Base-by-base conservation (phyloP, 1,284 basidiomycete genomes). In the Pterula multifida region DNA sequence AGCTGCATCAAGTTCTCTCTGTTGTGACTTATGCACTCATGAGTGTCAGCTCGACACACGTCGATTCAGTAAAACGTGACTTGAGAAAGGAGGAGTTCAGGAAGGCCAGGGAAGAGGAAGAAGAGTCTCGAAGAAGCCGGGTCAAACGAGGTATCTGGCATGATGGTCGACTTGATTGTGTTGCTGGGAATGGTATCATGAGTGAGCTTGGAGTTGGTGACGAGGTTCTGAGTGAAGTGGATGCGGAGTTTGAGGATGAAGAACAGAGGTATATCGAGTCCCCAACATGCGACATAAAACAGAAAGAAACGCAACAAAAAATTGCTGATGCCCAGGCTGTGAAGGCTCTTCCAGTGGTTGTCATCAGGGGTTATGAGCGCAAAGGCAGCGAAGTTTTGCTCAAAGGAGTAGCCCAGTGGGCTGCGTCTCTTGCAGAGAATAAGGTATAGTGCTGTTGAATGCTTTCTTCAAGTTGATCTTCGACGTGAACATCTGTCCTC, bases 1-100 rank as follows among this genome's bases (percentile, higher is more conserved):
- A 98, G 64, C 70, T 97, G 35, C 86, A 87, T 56, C 78, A 87
- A 58, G 81, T 98, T 36, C 75, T 98, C n/a, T 79, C 84, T 50
- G 81, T 92, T 6, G 85, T 88, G 13, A 79, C 79, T 2, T 72
- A 68, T 3, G 88, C 85, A 0, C 75, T 98, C 13, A 79, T 79
- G 54, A 68, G 76, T 19, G 81, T 90, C 28, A 76, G 74, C 48
- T 65, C 67, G 1, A 67, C 73, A 0, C 75, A 79, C 54, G 71
- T 72, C n/a, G 65, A 69, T 36, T 61, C 68, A 17, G 69, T 68
- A 22, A 63, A 71, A 50, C 66, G 64, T n/a, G 56, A 67, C 13
- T 13, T 28, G 15, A 13, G 4, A 6, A 47, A 25, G 19, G 12
- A 47, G 26, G 45, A 47, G 19, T 23, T 6, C 13, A 58, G 64